Evolutionary conservation across 371 early-diverging fungal genomes (phyloP).

Genomic region (Thermomucor indicae-seudaticae): DNA sequence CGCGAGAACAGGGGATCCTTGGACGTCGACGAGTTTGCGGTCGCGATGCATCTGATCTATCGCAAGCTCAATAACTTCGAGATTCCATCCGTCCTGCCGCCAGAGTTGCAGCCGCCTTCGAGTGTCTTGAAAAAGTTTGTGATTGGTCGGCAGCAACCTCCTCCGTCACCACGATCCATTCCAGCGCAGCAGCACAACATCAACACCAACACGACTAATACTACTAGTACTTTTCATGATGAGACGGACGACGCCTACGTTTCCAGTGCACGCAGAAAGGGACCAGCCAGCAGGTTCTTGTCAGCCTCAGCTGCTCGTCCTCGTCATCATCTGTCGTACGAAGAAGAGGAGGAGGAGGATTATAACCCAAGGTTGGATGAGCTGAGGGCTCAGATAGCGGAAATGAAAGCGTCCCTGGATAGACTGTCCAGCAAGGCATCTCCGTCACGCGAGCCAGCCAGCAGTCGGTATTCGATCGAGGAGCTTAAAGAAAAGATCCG

Average conservation of each 20-base stretch:
- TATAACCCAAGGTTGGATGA: slow-evolving; percentile 25
- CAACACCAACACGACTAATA: slow-evolving; percentile 1
- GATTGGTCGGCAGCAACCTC: slow-evolving; percentile 28
- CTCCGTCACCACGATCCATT: slow-evolving; percentile 7
- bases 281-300: slow-evolving; percentile 8
- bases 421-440: background rate
- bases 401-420: slow-evolving; percentile 34
- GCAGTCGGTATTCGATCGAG: slow-evolving; percentile 28
- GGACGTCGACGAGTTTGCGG: slow-evolving; percentile 47
- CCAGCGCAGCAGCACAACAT: background rate
- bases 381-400: slow-evolving; percentile 46
- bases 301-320: slow-evolving; percentile 4
- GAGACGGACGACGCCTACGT: slow-evolving; percentile 43
- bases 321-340: slow-evolving; percentile 5
- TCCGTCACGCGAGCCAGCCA: background rate
- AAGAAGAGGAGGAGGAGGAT: slow-evolving; percentile 8
- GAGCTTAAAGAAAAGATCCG: slow-evolving; percentile 45
- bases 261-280: slow-evolving; percentile 50
- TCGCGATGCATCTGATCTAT: slow-evolving; percentile 60
- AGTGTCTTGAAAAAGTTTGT: slow-evolving; percentile 58
- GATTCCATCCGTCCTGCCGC: slow-evolving; percentile 73
- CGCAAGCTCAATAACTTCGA: slow-evolving; percentile 72
- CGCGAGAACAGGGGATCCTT: slow-evolving; percentile 40
- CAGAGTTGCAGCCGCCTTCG: slow-evolving; percentile 78
- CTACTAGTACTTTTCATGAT: slow-evolving; percentile 12